A percentile compares a stretch with the other conserved stretches of the same genome.
Evolutionary conservation across 495 filamentous ascomycete species (phyloP).

Genomic region (Xylaria curta): DNA sequence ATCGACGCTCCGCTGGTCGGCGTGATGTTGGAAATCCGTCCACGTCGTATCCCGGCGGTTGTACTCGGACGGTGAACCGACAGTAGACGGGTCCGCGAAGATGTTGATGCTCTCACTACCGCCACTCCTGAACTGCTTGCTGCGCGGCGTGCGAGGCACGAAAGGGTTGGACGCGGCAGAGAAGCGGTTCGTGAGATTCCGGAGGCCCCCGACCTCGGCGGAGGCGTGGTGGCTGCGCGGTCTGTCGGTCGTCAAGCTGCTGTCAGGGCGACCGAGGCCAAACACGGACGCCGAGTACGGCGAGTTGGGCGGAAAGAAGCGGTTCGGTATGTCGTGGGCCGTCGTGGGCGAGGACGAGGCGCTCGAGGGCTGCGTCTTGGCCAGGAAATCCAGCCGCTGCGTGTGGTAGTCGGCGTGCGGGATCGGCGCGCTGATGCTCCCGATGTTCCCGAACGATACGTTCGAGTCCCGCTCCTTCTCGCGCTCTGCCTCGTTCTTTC

Average conservation of each 20-base stretch:
- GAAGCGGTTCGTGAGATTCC: slow-evolving; percentile 34
- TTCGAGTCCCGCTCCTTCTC: slow-evolving; percentile 43
- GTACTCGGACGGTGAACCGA: slow-evolving; percentile 31
- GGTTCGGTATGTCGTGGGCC: background rate
- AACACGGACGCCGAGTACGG: slow-evolving; percentile 33
- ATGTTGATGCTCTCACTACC: slow-evolving; percentile 69
- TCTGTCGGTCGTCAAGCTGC: slow-evolving; percentile 26
- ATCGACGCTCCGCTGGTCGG: slow-evolving; percentile 22
- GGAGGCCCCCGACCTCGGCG: slow-evolving; percentile 36
- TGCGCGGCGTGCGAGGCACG: slow-evolving; percentile 31
- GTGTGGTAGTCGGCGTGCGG: slow-evolving; percentile 41
- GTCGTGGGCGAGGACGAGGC: slow-evolving; percentile 28
- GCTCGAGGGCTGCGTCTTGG: slow-evolving; percentile 33
- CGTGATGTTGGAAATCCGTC: slow-evolving; percentile 37
- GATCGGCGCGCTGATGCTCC: slow-evolving; percentile 54
- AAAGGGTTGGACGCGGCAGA: slow-evolving; percentile 27
- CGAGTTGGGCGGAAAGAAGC: slow-evolving; percentile 37
- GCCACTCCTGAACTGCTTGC: slow-evolving; percentile 60
- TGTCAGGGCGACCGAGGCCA: slow-evolving; percentile 27
- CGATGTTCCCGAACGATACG: slow-evolving; percentile 55
- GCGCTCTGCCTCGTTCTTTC: slow-evolving; percentile 30
- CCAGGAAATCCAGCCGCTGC: slow-evolving; percentile 46
- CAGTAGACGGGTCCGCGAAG: slow-evolving; percentile 65
- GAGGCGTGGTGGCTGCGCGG: slow-evolving; percentile 37
- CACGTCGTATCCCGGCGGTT: slow-evolving; percentile 36